Evolutionary conservation across 164 flowering plant genomes (phyloP), one percentile per base, ranked within the genome.

Genomic region (Protea cynaroides): DNA sequence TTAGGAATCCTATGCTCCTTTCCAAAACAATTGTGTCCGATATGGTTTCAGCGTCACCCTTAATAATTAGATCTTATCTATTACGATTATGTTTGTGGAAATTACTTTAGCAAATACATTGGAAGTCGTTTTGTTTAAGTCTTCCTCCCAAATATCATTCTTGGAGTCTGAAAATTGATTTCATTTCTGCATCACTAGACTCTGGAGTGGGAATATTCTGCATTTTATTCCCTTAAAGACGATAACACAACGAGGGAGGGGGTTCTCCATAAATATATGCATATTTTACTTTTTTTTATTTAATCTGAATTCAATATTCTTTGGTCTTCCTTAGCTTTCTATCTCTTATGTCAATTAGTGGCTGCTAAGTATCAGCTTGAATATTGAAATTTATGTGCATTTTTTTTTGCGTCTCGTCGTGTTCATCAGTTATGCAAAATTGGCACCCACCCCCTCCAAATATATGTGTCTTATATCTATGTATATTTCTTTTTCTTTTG

Each of bases 201-300:
- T 40, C 46, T 40, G 10, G 56, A 25, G 12, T 50, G 50, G 64
- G 79, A 76, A 76, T 76, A 76, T 76, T 76, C 76, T 56, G 19
- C 62, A 61, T 61, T 38, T 63, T 65, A 65, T 69, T 12, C 46
- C 46, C 9, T 40, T 40, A 40, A 40, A 40, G 46, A 40, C 8
- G 10, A 40, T 6, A 40, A 40, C 14, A 40, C 46, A 40, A 49
- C 14, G 46, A 40, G 14, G 14, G 46, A 8, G 13, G 10, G 14
- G 46, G 10, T 40, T 9, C 15, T 49, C 17, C 5, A 49, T 3
- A 15, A 15, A 49, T 13, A 18, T 15, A 44, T 2, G 6, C 15
- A 15, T 11, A 4, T 44, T 44, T 15, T 46, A 46, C 14, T 10
- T 49, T 19, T 18, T 14, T 49, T 10, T 11, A 44, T 44, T 49